Evolutionary conservation across 257 asterid species (phyloP).

Genomic region (Solanum gracilifrons): DNA sequence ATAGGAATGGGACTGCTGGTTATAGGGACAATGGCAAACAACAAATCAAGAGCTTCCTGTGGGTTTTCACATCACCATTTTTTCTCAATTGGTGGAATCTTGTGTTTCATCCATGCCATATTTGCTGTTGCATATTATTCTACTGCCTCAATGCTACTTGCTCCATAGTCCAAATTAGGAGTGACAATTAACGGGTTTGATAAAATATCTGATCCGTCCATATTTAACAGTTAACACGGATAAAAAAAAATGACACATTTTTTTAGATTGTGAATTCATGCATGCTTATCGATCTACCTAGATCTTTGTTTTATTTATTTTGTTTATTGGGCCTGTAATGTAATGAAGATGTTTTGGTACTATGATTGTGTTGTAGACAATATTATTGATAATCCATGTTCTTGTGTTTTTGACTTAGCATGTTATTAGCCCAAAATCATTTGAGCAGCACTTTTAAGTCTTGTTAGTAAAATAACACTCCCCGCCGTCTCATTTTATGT

Average conservation of each 20-base stretch:
- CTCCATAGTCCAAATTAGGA: neutral
- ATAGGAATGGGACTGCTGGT: constrained; percentile 59
- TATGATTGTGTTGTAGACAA: neutral
- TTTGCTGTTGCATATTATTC: constrained; percentile 59
- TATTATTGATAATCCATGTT: neutral
- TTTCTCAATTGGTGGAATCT: constrained; percentile 62
- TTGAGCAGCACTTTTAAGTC: neutral
- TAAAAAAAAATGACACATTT: neutral
- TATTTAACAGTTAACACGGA: neutral
- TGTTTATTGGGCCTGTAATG: neutral
- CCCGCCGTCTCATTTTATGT: too few species aligned
- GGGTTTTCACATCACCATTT: constrained; percentile 70
- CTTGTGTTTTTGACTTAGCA: neutral
- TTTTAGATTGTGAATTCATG: neutral
- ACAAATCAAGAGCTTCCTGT: constrained; percentile 60
- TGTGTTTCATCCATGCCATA: constrained; percentile 60
- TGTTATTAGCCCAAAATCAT: neutral
- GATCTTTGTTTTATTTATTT: neutral
- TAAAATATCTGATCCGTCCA: neutral
- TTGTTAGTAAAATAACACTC: neutral
- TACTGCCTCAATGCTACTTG: constrained; percentile 27
- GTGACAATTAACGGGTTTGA: too few species aligned
- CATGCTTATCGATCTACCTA: neutral
- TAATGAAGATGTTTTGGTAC: neutral
- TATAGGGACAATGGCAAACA: constrained; percentile 62